Evolutionary conservation across 2,329 filamentous ascomycete genomes (phyloP), one percentile per base, ranked within the genome.

Genomic region (Dactylellina haptotyla): DNA sequence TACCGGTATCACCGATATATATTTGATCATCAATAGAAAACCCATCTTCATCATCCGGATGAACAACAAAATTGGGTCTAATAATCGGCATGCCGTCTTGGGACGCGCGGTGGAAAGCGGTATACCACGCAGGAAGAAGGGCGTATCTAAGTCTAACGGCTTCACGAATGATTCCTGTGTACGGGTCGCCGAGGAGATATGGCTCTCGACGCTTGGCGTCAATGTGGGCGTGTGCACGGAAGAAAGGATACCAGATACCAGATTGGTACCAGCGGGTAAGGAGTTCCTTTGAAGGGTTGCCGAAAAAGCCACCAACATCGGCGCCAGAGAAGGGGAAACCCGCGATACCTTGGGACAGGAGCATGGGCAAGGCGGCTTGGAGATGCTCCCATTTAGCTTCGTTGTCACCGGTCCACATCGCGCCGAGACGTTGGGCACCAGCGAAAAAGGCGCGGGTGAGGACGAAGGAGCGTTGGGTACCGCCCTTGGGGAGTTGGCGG

Each of bases 381-480:
- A 99, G 86, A 79, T 98, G 93, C 16, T 89, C 88, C 95, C 95
- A 99, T 23, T 87, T 89, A 9, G 95, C 95, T 80, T 95, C 91
- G 82, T 99, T 99, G 80, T 99, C 95, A 73, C 95, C 95, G 18
- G 95, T 99, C 95, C 95, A 99, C 93, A 97, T 97, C 70, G 95
- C 94, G 75, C 92, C 92, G 43, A 92, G 83, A 65, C 94, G 89
- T 82, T 99, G 95, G 63, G 91, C 93, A 34, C 95, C 95, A 10
- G 94, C 87, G 80, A 89, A 99, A 83, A 96, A 99, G 0, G 93
- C 90, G 30, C 95, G 90, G 0, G 95, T 99, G 57, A 99, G 86
- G 9, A 97, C 87, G 79, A 99, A 99, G 0, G 95, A 95, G 3
- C 95, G 90, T 32, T 90, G 88, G 26, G 89, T 83, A 81, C 96